phyloP scores from a whole-genome alignment of 164 flowering plant genomes.

The Platanus orientalis region DNA sequence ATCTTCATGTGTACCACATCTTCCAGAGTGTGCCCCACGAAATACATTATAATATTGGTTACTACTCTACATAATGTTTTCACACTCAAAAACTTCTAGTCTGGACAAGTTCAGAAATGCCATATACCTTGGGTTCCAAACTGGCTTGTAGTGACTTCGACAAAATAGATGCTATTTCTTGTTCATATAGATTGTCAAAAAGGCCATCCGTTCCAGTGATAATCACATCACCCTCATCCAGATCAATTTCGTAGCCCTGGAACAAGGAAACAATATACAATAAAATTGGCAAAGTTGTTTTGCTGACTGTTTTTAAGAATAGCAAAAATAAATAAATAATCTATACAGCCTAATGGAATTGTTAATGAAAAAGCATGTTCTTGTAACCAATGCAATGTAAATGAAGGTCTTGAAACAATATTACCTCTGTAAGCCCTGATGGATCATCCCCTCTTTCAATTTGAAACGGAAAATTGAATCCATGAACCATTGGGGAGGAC shows the following conservation, averaged over 20 bases:
- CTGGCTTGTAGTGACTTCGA: slow-evolving; percentile 40
- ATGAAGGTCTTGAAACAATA: not conserved
- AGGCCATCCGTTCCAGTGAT: slow-evolving; percentile 84
- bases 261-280: slow-evolving; percentile 8
- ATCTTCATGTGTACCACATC: not conserved
- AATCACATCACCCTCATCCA: slow-evolving; percentile 71
- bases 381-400: not conserved
- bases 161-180: slow-evolving; percentile 56
- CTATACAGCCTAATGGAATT: not conserved
- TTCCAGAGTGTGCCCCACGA: not conserved
- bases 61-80: not conserved
- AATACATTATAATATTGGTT: not conserved
- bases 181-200: slow-evolving; percentile 74
- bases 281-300: no score
- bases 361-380: not conserved
- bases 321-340: not conserved
- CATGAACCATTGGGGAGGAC: slow-evolving; percentile 64
- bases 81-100: not conserved
- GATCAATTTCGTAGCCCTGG: slow-evolving; percentile 51
- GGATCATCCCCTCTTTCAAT: slow-evolving; percentile 55
- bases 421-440: slow-evolving; percentile 52
- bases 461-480: slow-evolving; percentile 62
- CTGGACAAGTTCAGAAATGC: not conserved
- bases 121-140: slow-evolving; percentile 48
- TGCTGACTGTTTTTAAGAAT: no score